Evolutionary conservation across 805 yeast genomes (phyloP).

Genomic region (Helenozyma baotianmanensis): DNA sequence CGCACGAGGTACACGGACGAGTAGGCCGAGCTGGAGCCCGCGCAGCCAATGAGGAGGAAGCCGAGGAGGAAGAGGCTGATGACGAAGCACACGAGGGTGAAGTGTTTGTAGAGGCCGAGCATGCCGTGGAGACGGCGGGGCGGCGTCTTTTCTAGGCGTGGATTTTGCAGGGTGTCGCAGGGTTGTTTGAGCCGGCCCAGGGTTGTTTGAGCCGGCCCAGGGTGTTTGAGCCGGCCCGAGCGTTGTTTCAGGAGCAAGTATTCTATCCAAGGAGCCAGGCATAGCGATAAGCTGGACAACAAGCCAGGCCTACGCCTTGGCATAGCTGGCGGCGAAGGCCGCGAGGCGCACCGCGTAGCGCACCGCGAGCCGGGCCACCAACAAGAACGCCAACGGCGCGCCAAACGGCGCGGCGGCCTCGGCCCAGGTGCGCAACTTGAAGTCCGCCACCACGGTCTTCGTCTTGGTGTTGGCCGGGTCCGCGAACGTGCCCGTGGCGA

Average conservation of each 20-base stretch:
- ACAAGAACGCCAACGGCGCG: background rate
- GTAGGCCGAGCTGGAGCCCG: slow-evolving; percentile 35
- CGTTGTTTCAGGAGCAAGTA: too few relatives aligned
- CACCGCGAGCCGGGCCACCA: background rate
- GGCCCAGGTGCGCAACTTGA: slow-evolving; percentile 9
- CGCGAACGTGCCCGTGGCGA: slow-evolving; percentile 49
- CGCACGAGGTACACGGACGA: slow-evolving; percentile 48
- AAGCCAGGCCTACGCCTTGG: too few relatives aligned
- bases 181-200: background rate
- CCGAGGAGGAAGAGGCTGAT: slow-evolving; percentile 48
- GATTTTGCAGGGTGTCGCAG: background rate
- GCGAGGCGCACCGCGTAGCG: too few relatives aligned
- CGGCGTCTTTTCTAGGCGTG: background rate
- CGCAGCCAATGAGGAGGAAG: slow-evolving; percentile 56
- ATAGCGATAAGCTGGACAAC: too few relatives aligned
- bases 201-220: background rate
- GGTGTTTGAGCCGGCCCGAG: too few relatives aligned
- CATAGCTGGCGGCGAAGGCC: too few relatives aligned
- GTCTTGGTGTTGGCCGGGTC: slow-evolving; percentile 23
- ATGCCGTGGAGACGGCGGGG: too few relatives aligned
- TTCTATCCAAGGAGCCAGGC: too few relatives aligned
- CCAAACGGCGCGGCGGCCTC: slow-evolving; percentile 10
- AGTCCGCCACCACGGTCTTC: slow-evolving; percentile 13
- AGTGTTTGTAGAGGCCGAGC: slow-evolving; percentile 11
- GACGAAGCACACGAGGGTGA: slow-evolving; percentile 32